Evolutionary conservation across 768 basidiomycete species (phyloP).

Genomic region (Boletus rubescentipes): DNA sequence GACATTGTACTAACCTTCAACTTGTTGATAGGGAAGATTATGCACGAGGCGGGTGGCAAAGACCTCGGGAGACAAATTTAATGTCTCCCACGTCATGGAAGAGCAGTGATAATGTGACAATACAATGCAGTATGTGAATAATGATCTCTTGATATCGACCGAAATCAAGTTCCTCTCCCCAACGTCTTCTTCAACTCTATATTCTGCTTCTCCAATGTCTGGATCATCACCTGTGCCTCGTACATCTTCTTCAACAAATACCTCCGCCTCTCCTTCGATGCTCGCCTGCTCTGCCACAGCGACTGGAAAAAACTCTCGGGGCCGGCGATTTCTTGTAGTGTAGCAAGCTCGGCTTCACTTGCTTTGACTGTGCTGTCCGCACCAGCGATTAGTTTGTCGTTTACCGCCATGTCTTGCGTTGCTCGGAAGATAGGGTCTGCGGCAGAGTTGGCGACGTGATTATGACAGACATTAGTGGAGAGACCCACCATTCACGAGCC

Average conservation of each 20-base stretch:
- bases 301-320: slow-evolving; percentile 42
- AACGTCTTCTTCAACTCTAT: slow-evolving; percentile 59
- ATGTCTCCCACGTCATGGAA: too few species aligned
- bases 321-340: slow-evolving; percentile 62
- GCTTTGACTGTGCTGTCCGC: slow-evolving; percentile 63
- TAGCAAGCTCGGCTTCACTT: slow-evolving; percentile 75
- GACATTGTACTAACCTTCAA: too few species aligned
- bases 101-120: too few species aligned
- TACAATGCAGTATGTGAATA: not conserved
- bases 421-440: slow-evolving; percentile 80
- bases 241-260: slow-evolving; percentile 78
- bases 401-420: slow-evolving; percentile 77
- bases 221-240: slow-evolving; percentile 64
- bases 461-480: not conserved
- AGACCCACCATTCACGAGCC: slow-evolving; percentile 68
- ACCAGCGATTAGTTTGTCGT: slow-evolving; percentile 60
- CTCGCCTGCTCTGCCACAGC: slow-evolving; percentile 46
- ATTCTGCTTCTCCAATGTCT: slow-evolving; percentile 70
- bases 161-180: slow-evolving; percentile 36
- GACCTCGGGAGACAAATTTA: too few species aligned
- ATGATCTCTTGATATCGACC: not conserved
- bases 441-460: not conserved
- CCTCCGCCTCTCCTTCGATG: slow-evolving; percentile 56
- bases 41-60: too few species aligned
- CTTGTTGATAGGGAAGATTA: too few species aligned